Conservation (phyloP, 129 eudicot species). For the sunflower (Helianthus annuus) region DNA sequence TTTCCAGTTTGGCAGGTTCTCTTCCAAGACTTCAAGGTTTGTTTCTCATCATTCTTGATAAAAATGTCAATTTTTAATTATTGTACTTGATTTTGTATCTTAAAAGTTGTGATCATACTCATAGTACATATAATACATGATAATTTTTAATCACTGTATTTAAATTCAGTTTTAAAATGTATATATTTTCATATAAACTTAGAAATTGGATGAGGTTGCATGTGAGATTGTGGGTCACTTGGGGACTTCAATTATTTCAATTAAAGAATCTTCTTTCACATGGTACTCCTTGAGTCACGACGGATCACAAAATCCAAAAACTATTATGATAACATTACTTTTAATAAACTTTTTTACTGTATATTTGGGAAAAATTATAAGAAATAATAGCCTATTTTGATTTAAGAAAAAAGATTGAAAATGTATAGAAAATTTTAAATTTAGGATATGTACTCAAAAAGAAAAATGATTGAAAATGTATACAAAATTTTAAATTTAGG, state of each 20-base stretch:
- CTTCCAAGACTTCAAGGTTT: slow-evolving; percentile 35
- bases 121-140: background rate
- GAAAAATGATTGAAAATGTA: no score
- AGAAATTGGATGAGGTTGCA: slow-evolving; percentile 4
- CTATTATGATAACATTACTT: background rate
- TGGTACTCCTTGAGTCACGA: background rate
- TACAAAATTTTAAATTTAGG: no score
- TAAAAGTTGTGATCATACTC: no score
- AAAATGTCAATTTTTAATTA: background rate
- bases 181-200: background rate
- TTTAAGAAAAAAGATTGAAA: background rate
- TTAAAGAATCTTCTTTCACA: slow-evolving; percentile 7
- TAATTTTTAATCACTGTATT: background rate
- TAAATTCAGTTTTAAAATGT: background rate
- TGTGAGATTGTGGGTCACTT: slow-evolving; percentile 17
- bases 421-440: background rate
- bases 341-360: background rate
- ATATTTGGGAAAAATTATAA: background rate
- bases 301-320: background rate
- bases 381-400: background rate
- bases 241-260: slow-evolving; percentile 16
- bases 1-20: slow-evolving; percentile 21
- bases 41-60: slow-evolving; percentile 9
- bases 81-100: no score
- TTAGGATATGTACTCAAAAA: background rate